Base-by-base conservation (phyloP, 768 basidiomycete species). In the Lactifluus echinatus region DNA sequence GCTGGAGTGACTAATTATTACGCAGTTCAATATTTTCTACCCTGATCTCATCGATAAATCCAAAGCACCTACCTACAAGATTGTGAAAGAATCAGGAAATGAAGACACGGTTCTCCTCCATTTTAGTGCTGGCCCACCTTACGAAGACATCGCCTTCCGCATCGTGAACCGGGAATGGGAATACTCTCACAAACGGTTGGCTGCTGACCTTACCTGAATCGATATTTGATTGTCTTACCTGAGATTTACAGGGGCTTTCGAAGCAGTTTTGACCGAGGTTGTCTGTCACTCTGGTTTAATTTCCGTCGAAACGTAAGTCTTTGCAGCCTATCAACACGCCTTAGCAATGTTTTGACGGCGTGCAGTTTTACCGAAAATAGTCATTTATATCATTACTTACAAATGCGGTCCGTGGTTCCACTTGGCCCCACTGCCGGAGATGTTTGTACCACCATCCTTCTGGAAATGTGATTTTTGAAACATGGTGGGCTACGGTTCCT, bases 101-200 rank as follows among this genome's bases (percentile, higher is more conserved):
- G 91, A 93, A 58, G 96, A 99, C 54, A 98, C 95, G 1, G 89
- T 91, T 12, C 76, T 96, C 21, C 72, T 99, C 29, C 84, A 93
- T 66, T 99, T 99, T 74, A 92, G 83, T 63, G 92, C 96, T 29
- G 96, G 96, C 8, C 94, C 95, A 50, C 95, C 95, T 0, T 99
- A 99, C 68, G 95, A 99, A 72, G 96, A 98, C 63, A 94, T 98
- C 60, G 96, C 96, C 8, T 99, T 99, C 76, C 81, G 92, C 59
- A 95, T 99, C 59, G 95, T 99, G 57, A 92, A 96, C 66, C 81
- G 92, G 53, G 93, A 96, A 70, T 99, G 96, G 96, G 96, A 98
- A 65, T 95, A 90, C 71, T 94, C 92, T 37, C 94, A 98, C 67
- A 96, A 95, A 76, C 82, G 92, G 91, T 90, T 69, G 53, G 23